Evolutionary conservation across 2,329 filamentous ascomycete species (phyloP).

Genomic region (Penicillium vulpinum): DNA sequence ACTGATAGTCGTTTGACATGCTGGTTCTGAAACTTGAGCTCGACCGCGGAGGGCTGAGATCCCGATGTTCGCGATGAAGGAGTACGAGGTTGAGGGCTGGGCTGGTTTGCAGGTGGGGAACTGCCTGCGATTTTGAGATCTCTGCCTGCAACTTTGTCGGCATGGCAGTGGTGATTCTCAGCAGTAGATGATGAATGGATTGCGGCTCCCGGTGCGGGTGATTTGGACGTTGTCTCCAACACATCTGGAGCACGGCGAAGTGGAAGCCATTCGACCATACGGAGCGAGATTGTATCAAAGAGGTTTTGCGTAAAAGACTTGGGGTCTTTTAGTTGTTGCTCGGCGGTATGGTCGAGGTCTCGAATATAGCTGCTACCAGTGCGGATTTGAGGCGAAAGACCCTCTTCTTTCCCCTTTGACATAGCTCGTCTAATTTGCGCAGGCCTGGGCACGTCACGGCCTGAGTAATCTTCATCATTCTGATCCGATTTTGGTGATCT

Average conservation of each 20-base stretch:
- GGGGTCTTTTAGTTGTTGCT: constrained; percentile 52
- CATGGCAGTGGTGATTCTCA: constrained; percentile 2
- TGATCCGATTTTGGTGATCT: neutral
- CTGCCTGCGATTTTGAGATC: constrained; percentile 10
- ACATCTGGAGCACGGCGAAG: constrained; percentile 34
- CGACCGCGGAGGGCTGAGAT: constrained; percentile 35
- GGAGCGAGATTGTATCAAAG: constrained; percentile 49
- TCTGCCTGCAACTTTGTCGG: constrained; percentile 4
- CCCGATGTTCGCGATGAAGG: constrained; percentile 30
- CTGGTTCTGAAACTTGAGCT: constrained; percentile 41
- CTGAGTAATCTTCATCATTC: neutral
- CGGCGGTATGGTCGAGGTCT: constrained; percentile 23
- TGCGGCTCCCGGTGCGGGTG: neutral
- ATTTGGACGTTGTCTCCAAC: constrained; percentile 14
- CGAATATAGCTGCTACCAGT: constrained; percentile 13
- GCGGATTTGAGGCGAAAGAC: constrained; percentile 2
- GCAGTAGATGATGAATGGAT: neutral
- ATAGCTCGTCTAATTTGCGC: neutral
- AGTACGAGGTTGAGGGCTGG: constrained; percentile 25
- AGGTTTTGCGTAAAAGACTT: constrained; percentile 64
- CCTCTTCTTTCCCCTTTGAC: neutral
- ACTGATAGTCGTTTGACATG: constrained; percentile 43
- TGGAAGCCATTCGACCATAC: constrained; percentile 51
- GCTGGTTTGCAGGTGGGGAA: neutral
- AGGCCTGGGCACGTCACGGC: neutral